Base-by-base conservation (phyloP, 1,139 yeast genomes). In the Hyphopichia khmerensis region DNA sequence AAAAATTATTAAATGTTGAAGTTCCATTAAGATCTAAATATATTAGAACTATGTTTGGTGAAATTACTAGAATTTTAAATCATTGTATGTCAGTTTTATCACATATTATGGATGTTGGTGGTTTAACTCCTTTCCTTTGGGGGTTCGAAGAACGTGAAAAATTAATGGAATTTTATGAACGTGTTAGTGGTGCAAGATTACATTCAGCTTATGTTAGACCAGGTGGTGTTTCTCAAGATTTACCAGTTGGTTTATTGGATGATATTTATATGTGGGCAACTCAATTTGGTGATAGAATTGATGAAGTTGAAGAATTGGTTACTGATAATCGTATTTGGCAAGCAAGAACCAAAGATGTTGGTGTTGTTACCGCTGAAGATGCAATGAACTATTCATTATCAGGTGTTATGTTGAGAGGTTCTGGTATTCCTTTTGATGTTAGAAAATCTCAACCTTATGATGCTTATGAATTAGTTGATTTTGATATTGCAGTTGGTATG, bases 261-360 rank as follows among this genome's bases (percentile, higher is more conserved):
- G 96, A 88, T 62, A 88, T 88, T 56, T 88, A 86, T 69, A 87
- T 87, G 93, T 88, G 96, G 96, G 96, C 96, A 44, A 88, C 96
- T 32, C 96, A 88, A 72, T 88, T 88, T 55, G 96, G 96, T 62
- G 96, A 88, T 71, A 82, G 96, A 73, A 69, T 88, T 55, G 96
- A 88, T 66, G 96, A 88, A 68, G 82, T 86, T 48, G 96, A 88
- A 72, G 96, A 88, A 68, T 78, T 88, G 69, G 78, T 86, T 52
- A 87, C 96, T 41, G 96, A 87, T 63, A 88, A 88, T 70, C 85
- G 96, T 72, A 88, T 88, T 67, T 88, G 96, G 96, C 86, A 84
- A 69, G 86, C 86, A 61, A 84, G 96, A 75, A 87, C 95, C 36
- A 69, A 82, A 48, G 90, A 81, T 53, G 85, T 88, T 47, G 96